phyloP scores from a whole-genome alignment of 2,329 filamentous ascomycete genomes.

The Diaporthe caulivora region DNA sequence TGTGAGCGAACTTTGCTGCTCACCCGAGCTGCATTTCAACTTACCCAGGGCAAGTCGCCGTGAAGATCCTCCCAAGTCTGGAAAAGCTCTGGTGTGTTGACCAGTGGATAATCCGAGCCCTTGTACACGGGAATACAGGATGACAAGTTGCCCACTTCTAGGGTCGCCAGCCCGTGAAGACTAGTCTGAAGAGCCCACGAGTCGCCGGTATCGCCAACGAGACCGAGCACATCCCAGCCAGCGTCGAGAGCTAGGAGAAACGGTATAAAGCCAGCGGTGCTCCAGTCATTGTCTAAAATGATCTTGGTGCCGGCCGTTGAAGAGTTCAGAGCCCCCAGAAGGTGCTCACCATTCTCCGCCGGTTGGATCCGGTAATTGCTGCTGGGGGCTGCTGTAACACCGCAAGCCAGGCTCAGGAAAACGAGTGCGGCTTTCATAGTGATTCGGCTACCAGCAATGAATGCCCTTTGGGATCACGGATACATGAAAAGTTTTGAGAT shows the following conservation, averaged over 20 bases:
- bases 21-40: not conserved
- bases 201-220: constrained; percentile 55
- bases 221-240: constrained; percentile 57
- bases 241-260: constrained; percentile 58
- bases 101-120: constrained; percentile 59
- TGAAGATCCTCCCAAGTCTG: constrained; percentile 58
- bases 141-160: constrained; percentile 58
- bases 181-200: constrained; percentile 59
- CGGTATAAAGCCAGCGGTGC: constrained; percentile 55
- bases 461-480: not conserved
- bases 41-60: constrained; percentile 56
- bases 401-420: constrained; percentile 14
- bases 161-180: constrained; percentile 59
- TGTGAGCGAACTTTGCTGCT: not conserved
- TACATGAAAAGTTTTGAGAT: not conserved
- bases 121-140: constrained; percentile 61
- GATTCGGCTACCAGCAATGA: not conserved
- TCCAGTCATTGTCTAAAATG: constrained; percentile 62
- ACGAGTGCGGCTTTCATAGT: constrained; percentile 28
- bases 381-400: constrained; percentile 30
- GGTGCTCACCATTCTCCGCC: not conserved
- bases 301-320: constrained; percentile 36
- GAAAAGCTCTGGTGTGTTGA: constrained; percentile 59
- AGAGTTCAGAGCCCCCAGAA: constrained; percentile 9
- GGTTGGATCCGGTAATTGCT: not conserved